A percentile compares a stretch with the other conserved stretches of the same genome.
phyloP scores from a whole-genome alignment of 306 rosid genomes.

The Castanospermum australe region DNA sequence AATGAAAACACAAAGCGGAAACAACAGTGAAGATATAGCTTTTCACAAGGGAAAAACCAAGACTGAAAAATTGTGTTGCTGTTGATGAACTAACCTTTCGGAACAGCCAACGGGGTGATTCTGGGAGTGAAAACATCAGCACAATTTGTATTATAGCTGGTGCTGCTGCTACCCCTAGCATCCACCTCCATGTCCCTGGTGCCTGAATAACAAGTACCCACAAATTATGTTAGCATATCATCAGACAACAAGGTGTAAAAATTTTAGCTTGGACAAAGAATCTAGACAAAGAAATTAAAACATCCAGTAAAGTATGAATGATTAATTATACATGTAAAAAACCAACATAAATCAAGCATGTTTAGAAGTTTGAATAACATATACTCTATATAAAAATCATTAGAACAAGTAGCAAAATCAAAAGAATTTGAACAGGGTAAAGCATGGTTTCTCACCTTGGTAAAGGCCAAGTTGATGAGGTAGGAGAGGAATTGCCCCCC shows the following conservation, averaged over 20 bases:
- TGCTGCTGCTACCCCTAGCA: constrained; percentile 66
- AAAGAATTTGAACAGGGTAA: neutral
- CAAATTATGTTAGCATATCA: neutral
- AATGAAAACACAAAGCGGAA: neutral
- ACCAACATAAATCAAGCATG: too few species aligned
- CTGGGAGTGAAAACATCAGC: constrained; percentile 56
- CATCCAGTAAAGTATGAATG: neutral
- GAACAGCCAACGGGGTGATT: constrained; percentile 72
- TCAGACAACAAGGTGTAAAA: neutral
- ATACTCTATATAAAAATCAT: too few species aligned
- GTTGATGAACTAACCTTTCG: constrained; percentile 42
- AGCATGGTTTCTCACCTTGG: constrained; percentile 33
- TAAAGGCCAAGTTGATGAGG: constrained; percentile 69
- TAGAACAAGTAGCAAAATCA: too few species aligned
- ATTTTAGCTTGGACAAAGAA: neutral
- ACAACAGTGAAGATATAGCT: neutral
- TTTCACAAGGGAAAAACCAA: neutral
- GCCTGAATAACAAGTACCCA: constrained; percentile 30
- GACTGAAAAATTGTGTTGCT: neutral
- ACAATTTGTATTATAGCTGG: constrained; percentile 52
- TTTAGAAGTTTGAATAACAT: neutral
- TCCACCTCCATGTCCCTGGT: constrained; percentile 72
- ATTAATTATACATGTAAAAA: neutral
- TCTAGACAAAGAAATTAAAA: neutral
- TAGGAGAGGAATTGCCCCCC: constrained; percentile 73